Conservation (phyloP, 805 yeast species). For the Kregervanrija delftensis region DNA sequence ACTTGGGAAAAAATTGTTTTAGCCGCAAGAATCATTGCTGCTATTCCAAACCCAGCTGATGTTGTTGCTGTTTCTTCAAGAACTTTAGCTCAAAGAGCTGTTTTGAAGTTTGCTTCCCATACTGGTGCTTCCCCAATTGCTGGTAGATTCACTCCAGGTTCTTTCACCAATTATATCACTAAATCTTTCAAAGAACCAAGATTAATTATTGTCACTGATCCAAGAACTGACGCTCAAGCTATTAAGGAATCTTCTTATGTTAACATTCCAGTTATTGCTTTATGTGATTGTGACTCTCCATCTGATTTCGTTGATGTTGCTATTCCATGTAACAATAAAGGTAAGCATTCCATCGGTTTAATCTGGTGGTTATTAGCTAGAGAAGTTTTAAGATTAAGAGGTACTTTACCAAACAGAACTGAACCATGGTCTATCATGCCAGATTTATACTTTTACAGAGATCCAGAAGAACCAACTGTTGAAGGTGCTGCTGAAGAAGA, state of each 20-base stretch:
- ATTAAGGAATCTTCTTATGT: constrained; percentile 99
- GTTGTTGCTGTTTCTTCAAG: constrained; percentile 98
- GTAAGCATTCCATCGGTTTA: constrained; percentile 99
- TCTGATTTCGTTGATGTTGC: constrained; percentile 99
- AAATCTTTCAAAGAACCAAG: constrained; percentile 99
- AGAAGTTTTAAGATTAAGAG: constrained; percentile 98
- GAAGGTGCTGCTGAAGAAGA: constrained; percentile 56
- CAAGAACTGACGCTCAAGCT: constrained; percentile 99
- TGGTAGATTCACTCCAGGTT: constrained; percentile 99
- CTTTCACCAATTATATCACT: constrained; percentile 99
- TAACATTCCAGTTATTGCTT: constrained; percentile 99
- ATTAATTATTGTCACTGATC: constrained; percentile 97
- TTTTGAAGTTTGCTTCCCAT: constrained; percentile 98
- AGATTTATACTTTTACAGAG: constrained; percentile 99
- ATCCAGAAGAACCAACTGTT: constrained; percentile 97
- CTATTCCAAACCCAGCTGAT: constrained; percentile 97
- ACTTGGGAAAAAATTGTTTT: constrained; percentile 99
- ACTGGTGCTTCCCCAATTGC: constrained; percentile 99
- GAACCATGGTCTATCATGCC: constrained; percentile 99
- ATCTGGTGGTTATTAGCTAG: constrained; percentile 99
- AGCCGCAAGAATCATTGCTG: constrained; percentile 99
- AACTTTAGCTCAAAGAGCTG: constrained; percentile 99
- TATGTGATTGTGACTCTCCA: constrained; percentile 98
- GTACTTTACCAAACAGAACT: constrained; percentile 92
- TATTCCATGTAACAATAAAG: constrained; percentile 99